Evolutionary conservation across 768 basidiomycete species (phyloP).

Genomic region (Suillus subaureus): DNA sequence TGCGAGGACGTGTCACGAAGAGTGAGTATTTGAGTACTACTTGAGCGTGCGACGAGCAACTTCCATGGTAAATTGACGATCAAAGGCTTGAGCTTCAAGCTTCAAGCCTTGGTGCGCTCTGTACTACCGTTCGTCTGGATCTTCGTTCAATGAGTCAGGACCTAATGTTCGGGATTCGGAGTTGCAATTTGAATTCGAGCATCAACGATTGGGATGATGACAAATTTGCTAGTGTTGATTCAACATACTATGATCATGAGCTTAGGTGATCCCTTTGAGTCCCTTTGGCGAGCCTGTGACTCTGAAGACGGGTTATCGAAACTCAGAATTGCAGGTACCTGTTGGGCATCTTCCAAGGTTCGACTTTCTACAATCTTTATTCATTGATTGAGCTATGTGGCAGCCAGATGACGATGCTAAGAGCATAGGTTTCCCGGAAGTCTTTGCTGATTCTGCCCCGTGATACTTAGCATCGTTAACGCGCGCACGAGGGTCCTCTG

Average conservation of each 20-base stretch:
- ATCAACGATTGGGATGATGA: background rate
- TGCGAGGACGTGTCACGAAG: too few relatives aligned
- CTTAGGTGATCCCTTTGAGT: background rate
- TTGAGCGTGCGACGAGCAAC: too few relatives aligned
- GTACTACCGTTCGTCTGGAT: too few relatives aligned
- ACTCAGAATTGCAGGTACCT: background rate
- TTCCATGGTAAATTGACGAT: too few relatives aligned
- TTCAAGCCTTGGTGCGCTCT: too few relatives aligned
- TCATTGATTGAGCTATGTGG: background rate
- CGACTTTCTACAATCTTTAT: background rate
- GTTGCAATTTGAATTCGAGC: background rate
- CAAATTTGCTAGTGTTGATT: background rate
- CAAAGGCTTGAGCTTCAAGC: too few relatives aligned
- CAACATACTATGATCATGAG: background rate
- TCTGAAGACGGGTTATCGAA: background rate
- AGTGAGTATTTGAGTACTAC: too few relatives aligned
- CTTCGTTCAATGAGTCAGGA: too few relatives aligned
- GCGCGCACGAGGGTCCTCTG: background rate
- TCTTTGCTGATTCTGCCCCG: background rate
- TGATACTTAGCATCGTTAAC: background rate
- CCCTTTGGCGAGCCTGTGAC: background rate
- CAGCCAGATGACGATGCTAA: background rate
- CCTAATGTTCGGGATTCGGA: background rate
- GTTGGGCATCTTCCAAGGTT: background rate
- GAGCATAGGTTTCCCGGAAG: background rate